These are phyloP conservation scores for Wickerhamiella sergipiensis DNA, from an alignment of 805 yeast genomes.

Conservation along the genomic window DNA sequence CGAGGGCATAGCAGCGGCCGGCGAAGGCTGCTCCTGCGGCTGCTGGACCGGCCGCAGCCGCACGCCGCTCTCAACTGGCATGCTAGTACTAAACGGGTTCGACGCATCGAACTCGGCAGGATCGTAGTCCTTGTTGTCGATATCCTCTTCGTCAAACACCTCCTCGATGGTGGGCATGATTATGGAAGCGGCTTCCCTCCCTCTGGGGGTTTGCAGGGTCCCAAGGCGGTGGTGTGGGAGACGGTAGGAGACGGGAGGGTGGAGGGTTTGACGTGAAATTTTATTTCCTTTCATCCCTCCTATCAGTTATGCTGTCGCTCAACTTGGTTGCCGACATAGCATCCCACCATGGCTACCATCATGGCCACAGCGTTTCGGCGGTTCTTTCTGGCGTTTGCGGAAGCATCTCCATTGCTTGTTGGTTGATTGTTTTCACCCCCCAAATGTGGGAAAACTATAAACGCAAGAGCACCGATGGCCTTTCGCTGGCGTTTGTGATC, in stretches of 20 bases:
- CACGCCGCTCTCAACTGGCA: slow-evolving; percentile 17
- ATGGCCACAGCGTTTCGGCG: background rate
- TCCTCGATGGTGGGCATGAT: slow-evolving; percentile 27
- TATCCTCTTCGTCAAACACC: slow-evolving; percentile 43
- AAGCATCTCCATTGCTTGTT: slow-evolving; percentile 87
- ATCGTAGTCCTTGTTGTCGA: slow-evolving; percentile 89
- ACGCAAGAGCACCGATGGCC: slow-evolving; percentile 77
- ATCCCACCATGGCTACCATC: background rate
- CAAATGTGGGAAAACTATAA: slow-evolving; percentile 73
- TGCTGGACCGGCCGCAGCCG: slow-evolving; percentile 11
- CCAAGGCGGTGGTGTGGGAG: too few relatives aligned
- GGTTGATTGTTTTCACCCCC: slow-evolving; percentile 97
- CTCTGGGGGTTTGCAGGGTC: too few relatives aligned
- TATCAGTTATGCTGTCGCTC: background rate
- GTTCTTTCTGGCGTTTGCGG: slow-evolving; percentile 23
- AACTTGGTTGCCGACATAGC: background rate
- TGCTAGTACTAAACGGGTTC: slow-evolving; percentile 24
- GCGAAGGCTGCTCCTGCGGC: slow-evolving; percentile 5
- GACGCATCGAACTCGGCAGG: slow-evolving; percentile 73
- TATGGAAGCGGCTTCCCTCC: background rate
- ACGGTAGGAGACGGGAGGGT: background rate
- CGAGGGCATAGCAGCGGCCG: background rate
- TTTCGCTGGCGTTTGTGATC: slow-evolving; percentile 71
- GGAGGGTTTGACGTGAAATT: background rate
- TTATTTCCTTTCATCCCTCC: background rate